phyloP scores from a whole-genome alignment of 345 rosid genomes.

The Eucalyptus curtisii region DNA sequence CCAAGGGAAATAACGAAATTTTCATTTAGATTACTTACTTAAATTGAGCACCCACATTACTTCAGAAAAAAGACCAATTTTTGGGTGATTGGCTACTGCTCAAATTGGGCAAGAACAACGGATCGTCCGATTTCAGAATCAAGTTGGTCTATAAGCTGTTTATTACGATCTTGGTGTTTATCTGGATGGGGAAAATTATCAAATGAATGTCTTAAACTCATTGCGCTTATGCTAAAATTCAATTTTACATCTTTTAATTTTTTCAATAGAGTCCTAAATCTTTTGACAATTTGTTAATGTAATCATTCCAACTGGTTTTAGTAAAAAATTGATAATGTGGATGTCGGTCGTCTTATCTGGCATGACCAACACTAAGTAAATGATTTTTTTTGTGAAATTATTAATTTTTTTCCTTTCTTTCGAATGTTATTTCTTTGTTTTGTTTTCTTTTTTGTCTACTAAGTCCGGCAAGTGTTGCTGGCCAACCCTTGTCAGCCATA shows the following conservation, averaged over 20 bases:
- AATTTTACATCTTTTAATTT: too few species aligned
- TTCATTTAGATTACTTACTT: not conserved
- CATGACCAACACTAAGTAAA: not conserved
- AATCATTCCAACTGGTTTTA: not conserved
- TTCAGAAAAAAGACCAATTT: not conserved
- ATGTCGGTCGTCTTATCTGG: fast-evolving
- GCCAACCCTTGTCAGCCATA: not conserved
- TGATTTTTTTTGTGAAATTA: too few species aligned
- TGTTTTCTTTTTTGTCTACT: not conserved
- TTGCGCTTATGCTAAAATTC: too few species aligned
- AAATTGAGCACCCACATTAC: not conserved
- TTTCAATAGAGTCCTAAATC: too few species aligned
- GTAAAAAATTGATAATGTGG: too few species aligned
- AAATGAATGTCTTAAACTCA: not conserved
- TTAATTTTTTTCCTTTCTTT: not conserved
- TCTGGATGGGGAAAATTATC: not conserved
- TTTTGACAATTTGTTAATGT: not conserved
- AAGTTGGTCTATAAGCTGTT: not conserved
- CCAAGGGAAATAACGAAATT: not conserved
- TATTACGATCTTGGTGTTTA: not conserved
- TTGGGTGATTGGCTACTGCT: not conserved
- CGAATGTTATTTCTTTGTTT: too few species aligned
- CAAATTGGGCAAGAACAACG: not conserved
- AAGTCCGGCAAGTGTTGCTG: fast-evolving
- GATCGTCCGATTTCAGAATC: not conserved